These are phyloP conservation scores for Claviceps quebecensis DNA, from an alignment of 2,329 filamentous ascomycete genomes.

Conservation along the genomic window DNA sequence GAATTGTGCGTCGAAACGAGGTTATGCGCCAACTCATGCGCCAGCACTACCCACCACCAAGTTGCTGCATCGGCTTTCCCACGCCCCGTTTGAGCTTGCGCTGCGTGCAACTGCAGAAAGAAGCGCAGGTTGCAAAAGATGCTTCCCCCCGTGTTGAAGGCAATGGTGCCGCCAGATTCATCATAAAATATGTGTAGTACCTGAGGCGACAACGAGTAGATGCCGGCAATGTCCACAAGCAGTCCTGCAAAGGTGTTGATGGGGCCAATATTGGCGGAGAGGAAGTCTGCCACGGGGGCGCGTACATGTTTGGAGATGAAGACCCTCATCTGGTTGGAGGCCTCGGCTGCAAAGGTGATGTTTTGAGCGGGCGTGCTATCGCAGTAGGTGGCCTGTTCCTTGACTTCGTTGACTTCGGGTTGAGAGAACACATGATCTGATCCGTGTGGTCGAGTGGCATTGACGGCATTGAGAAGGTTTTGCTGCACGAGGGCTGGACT, in stretches of 20 bases:
- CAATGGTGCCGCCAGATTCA: conserved; percentile 64
- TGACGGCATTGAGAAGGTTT: conserved; percentile 65
- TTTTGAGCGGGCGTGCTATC: conserved; percentile 64
- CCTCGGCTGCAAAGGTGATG: conserved; percentile 54
- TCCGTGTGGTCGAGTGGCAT: conserved; percentile 63
- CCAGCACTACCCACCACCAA: conserved; percentile 94
- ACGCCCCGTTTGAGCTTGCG: conserved; percentile 23
- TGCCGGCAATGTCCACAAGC: conserved; percentile 51
- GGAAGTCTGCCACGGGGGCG: conserved; percentile 35
- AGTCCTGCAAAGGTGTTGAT: conserved; percentile 58
- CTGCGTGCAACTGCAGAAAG: conserved; percentile 64
- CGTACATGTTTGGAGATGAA: conserved; percentile 48
- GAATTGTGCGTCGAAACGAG: conserved; percentile 65
- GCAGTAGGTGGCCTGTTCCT: conserved; percentile 76
- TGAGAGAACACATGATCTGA: conserved; percentile 59
- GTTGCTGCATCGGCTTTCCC: conserved; percentile 54
- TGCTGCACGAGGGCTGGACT: conserved; percentile 49
- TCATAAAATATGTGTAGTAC: conserved; percentile 84
- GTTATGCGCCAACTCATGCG: conserved; percentile 93
- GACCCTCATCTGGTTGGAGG: conserved; percentile 58
- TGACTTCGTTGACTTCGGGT: conserved; percentile 57
- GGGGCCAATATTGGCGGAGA: conserved; percentile 42
- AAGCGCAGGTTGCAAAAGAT: conserved; percentile 91
- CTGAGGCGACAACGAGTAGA: conserved; percentile 57
- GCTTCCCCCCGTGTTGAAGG: conserved; percentile 77